Evolutionary conservation across 164 flowering plant species (phyloP), one percentile per base, ranked within the genome.

Genomic region (Protea cynaroides): DNA sequence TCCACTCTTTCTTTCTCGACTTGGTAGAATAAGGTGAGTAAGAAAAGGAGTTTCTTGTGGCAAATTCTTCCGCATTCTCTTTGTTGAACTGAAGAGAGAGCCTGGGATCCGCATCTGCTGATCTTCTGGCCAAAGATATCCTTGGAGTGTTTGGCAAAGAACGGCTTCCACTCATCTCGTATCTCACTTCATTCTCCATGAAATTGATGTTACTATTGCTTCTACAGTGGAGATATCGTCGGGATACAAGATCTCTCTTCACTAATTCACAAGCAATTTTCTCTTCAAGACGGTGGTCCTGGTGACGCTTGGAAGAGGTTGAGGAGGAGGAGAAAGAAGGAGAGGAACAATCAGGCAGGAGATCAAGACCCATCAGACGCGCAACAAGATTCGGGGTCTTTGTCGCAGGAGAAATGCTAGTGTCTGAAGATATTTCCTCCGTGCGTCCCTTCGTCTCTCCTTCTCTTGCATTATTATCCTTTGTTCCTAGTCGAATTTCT

Each of bases 351-450:
- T 85, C 91, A 5, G 98, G 97, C 13, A 93, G 82, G 7, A 86
- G 75, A 63, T 93, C 98, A 15, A 93, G 86, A 66, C 98, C 98
- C 98, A 93, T 90, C 0, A 93, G 64, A 25, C 98, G 82, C 11
- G 97, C 98, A 10, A 93, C 97, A 1, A 93, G 73, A 64, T 52
- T 86, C 54, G 97, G 96, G 0, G 96, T 88, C 71, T 81, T 93
- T 37, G 79, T 56, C 11, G 83, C 79, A 7, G 93, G 86, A 34
- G 86, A 83, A 65, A 55, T 70, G 72, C 70, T 72, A 25, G 66
- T 66, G 10, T 80, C 86, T 54, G 86, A 68, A 1, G 79, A 76
- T 3, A 65, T 65, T 1, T 75, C 80, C 1, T 65, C 69, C 17
- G 46, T 29, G 11, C 36, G n/a, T 18, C 22, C n/a, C 8, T 23